These are phyloP conservation scores for Balamuthia mandrillaris DNA, from an alignment of 208 protist species.

Conservation along the genomic window DNA sequence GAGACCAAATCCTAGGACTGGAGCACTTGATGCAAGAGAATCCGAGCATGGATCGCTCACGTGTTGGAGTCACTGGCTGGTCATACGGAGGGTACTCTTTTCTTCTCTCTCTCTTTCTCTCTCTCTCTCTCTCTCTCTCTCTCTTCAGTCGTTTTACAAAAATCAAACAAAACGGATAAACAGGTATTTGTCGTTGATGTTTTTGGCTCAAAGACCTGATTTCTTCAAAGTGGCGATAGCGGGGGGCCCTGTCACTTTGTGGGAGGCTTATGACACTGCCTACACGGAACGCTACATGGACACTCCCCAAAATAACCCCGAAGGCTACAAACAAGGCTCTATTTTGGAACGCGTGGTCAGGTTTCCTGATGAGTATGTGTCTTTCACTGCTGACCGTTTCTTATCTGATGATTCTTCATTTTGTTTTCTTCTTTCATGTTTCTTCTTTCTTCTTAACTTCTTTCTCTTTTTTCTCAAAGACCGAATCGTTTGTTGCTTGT, in stretches of 20 bases:
- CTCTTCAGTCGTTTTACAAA: neutral
- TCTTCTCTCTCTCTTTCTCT: neutral
- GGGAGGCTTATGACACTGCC: constrained; percentile 50
- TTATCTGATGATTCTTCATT: neutral
- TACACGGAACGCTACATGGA: constrained; percentile 66
- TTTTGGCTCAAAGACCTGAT: constrained; percentile 43
- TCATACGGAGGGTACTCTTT: constrained; percentile 54
- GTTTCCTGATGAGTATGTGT: constrained; percentile 41
- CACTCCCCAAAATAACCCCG: constrained; percentile 21
- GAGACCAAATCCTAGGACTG: constrained; percentile 50
- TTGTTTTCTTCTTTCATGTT: neutral
- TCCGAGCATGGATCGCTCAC: neutral
- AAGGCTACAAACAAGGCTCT: constrained; percentile 36
- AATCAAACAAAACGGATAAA: neutral
- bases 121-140: neutral
- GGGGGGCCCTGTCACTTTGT: constrained; percentile 48
- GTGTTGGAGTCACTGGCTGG: constrained; percentile 51
- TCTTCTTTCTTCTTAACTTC: no score
- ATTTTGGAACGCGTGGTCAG: constrained; percentile 6
- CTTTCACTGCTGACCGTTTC: neutral
- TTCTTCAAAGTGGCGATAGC: constrained; percentile 51
- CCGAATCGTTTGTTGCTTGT: constrained; percentile 42
- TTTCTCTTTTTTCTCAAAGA: neutral
- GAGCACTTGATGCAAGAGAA: constrained; percentile 7
- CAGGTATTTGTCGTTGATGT: neutral